Evolutionary conservation across 164 flowering plant genomes (phyloP).

Genomic region (grape (Vitis vinifera)): ASM3070453v1 NC_081806.1:6602001-6602500

Average conservation of each 20-base stretch:
- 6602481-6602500: too few relatives aligned
- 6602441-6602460: too few relatives aligned
- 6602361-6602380: too few relatives aligned
- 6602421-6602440: too few relatives aligned
- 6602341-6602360: too few relatives aligned
- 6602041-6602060: not conserved
- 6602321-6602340: not conserved
- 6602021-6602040: not conserved
- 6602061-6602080: not conserved
- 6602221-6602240: slow-evolving; percentile 58
- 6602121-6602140: slow-evolving; percentile 74
- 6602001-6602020: not conserved
- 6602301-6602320: not conserved
- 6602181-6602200: slow-evolving; percentile 91
- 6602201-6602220: slow-evolving; percentile 76
- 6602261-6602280: slow-evolving; percentile 99
- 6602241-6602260: slow-evolving; percentile 91
- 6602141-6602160: slow-evolving; percentile 72
- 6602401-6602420: too few relatives aligned
- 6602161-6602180: slow-evolving; percentile 97
- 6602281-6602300: slow-evolving; percentile 18
- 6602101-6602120: slow-evolving; percentile 13
- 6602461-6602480: too few relatives aligned
- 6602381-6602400: too few relatives aligned
- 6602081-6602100: slow-evolving; percentile 5